Conservation (phyloP, 805 yeast genomes). For the Ascoidea tarda region DNA sequence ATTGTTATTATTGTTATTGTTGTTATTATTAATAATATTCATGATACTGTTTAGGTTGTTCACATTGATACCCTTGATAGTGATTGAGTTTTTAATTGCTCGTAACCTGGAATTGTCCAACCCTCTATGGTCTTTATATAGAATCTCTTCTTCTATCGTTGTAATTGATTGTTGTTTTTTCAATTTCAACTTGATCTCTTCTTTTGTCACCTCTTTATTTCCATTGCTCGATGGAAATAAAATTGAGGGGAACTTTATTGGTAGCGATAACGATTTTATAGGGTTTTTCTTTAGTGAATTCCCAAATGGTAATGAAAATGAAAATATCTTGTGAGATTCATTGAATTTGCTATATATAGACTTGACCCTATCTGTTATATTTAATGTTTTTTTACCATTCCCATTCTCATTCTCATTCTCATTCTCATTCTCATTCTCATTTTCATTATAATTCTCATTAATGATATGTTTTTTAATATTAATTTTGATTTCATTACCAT, state of each 20-base stretch:
- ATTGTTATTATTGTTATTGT: conserved; percentile 12
- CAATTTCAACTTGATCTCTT: conserved; percentile 25
- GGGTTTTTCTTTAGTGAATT: conserved; percentile 22
- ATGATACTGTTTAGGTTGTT: conserved; percentile 13
- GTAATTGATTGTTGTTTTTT: conserved; percentile 41
- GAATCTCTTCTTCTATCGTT: conserved; percentile 48
- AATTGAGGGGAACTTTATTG: conserved; percentile 7
- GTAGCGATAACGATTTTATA: conserved; percentile 13
- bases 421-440: not conserved
- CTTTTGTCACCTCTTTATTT: conserved; percentile 16
- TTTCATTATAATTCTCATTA: not conserved
- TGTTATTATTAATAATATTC: conserved; percentile 13
- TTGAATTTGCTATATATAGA: not conserved
- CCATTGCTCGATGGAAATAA: conserved; percentile 5
- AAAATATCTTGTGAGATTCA: conserved; percentile 26
- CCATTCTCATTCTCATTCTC: conserved; percentile 1
- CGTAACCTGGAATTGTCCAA: conserved; percentile 53
- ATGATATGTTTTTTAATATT: not conserved
- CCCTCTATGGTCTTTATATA: conserved; percentile 39
- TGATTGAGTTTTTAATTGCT: conserved; percentile 54
- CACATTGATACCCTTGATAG: conserved; percentile 29
- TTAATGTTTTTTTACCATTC: not conserved
- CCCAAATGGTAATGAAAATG: conserved; percentile 48
- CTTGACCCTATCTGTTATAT: not conserved
- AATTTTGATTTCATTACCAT: not conserved